phyloP scores from a whole-genome alignment of 176 grass and related monocot genomes.

The Ensete glaucum region DNA sequence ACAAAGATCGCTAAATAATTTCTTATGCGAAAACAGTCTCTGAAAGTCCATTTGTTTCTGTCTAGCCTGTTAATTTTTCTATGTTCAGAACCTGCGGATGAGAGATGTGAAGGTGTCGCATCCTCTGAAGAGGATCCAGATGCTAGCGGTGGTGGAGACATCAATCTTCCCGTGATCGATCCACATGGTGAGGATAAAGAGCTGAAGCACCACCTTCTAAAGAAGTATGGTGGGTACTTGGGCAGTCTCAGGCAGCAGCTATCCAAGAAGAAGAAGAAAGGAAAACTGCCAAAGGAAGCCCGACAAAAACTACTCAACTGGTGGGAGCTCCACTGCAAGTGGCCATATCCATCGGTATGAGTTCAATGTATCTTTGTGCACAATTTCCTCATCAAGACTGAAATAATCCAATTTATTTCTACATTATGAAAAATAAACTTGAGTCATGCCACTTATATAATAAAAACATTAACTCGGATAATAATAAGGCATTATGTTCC shows the following conservation, averaged over 20 bases:
- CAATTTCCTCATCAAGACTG: not conserved
- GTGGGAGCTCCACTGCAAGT: conserved; percentile 78
- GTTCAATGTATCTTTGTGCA: not conserved
- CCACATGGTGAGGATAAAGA: conserved; percentile 45
- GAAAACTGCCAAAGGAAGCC: conserved; percentile 76
- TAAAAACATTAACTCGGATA: too few species aligned
- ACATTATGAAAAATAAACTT: too few species aligned
- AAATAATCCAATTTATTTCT: too few species aligned
- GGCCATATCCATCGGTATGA: conserved; percentile 76
- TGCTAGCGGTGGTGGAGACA: not conserved
- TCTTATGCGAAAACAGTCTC: too few species aligned
- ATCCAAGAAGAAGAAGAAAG: conserved; percentile 90
- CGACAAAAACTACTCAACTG: conserved; percentile 68
- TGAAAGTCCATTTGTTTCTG: too few species aligned
- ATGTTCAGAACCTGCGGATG: conserved; percentile 14
- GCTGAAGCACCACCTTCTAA: conserved; percentile 60
- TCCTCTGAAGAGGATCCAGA: conserved; percentile 62
- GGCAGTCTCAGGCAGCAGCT: conserved; percentile 75
- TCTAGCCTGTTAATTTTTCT: not conserved
- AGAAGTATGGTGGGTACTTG: conserved; percentile 66
- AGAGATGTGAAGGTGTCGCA: conserved; percentile 35
- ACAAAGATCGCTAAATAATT: too few species aligned
- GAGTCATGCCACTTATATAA: too few species aligned
- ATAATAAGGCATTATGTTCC: too few species aligned
- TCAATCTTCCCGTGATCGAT: conserved; percentile 40